Evolutionary conservation across 768 basidiomycete genomes (phyloP).

Genomic region (Dacryopinax spathularia): DNA sequence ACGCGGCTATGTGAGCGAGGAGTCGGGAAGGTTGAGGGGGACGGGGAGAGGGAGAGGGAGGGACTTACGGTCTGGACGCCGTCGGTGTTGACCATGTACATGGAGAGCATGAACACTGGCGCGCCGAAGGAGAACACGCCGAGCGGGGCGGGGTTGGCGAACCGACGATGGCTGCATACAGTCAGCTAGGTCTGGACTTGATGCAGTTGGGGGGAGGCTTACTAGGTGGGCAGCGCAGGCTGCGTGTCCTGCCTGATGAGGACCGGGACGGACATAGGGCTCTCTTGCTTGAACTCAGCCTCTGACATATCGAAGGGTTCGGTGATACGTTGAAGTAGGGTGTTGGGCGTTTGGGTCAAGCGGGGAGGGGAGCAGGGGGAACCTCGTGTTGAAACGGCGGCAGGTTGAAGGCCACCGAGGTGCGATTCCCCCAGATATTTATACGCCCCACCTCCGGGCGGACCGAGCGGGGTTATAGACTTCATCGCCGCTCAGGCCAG

Average conservation of each 20-base stretch:
- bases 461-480: background rate
- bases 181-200: background rate
- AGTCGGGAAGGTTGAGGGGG: background rate
- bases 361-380: background rate
- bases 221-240: background rate
- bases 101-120: background rate
- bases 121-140: conserved; percentile 1
- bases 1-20: background rate
- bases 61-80: background rate
- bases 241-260: background rate
- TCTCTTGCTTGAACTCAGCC: background rate
- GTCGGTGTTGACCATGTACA: background rate
- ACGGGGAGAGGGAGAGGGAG: background rate
- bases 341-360: background rate
- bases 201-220: background rate
- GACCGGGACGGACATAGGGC: background rate
- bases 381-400: background rate
- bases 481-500: conserved; percentile 3
- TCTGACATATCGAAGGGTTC: background rate
- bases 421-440: background rate
- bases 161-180: background rate
- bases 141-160: conserved; percentile 1
- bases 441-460: background rate
- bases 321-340: background rate
- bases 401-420: background rate